These are phyloP conservation scores for Protea cynaroides DNA, from an alignment of 164 flowering plant species.

Conservation along the genomic window DNA sequence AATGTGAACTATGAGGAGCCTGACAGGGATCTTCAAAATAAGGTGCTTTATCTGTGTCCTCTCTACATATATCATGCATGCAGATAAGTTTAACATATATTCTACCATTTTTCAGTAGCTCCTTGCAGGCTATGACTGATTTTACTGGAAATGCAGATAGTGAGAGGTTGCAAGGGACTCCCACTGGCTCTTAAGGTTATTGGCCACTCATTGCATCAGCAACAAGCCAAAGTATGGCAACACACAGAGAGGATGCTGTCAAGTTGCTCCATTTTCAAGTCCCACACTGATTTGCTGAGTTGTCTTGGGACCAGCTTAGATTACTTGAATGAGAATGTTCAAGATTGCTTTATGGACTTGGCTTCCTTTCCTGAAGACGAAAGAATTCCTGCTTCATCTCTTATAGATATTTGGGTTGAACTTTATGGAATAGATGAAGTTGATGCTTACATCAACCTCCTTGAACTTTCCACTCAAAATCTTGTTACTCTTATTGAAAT, in stretches of 20 bases:
- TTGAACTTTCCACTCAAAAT: conserved; percentile 53
- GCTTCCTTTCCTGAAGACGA: conserved; percentile 64
- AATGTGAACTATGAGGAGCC: conserved; percentile 5
- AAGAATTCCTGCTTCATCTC: conserved; percentile 51
- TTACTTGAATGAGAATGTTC: conserved; percentile 11
- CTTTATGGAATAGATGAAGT: conserved; percentile 43
- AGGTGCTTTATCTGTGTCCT: conserved; percentile 10
- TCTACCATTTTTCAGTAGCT: background rate
- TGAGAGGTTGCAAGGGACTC: conserved; percentile 27
- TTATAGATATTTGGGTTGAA: conserved; percentile 59
- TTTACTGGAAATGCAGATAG: conserved; percentile 22
- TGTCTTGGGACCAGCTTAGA: conserved; percentile 31
- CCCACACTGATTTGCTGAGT: conserved; percentile 15
- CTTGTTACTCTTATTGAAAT: conserved; percentile 44
- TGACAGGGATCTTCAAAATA: conserved; percentile 15
- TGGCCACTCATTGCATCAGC: conserved; percentile 27
- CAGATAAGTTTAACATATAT: conserved; percentile 12
- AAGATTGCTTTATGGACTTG: conserved; percentile 49
- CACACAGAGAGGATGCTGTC: conserved; percentile 9
- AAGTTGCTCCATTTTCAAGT: conserved; percentile 20
- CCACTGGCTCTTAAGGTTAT: conserved; percentile 36
- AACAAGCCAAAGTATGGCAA: conserved; percentile 23
- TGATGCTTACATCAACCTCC: conserved; percentile 55
- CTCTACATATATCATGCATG: conserved; percentile 12
- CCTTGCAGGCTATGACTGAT: no score